Conservation (phyloP, 371 early-diverging fungal species). For the Parasitella parasitica region DNA sequence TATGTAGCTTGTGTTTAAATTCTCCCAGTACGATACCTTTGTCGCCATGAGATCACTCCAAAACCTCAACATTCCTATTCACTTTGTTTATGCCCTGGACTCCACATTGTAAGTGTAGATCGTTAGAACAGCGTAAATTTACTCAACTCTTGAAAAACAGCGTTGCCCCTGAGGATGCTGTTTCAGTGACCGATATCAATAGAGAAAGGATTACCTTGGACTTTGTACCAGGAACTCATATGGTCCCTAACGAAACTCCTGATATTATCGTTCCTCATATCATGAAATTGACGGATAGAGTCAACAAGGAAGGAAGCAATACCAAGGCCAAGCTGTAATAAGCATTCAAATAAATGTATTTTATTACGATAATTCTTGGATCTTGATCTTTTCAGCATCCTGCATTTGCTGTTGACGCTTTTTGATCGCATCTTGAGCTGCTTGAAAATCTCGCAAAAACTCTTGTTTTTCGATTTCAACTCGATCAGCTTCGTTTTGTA, state of each 20-base stretch:
- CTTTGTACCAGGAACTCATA: slow-evolving; percentile 34
- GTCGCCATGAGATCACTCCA: slow-evolving; percentile 4
- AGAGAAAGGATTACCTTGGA: slow-evolving; percentile 8
- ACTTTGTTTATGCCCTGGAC: slow-evolving; percentile 17
- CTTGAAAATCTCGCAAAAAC: slow-evolving; percentile 11
- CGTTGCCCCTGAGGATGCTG: slow-evolving; percentile 1
- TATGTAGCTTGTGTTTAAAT: slow-evolving; percentile 25
- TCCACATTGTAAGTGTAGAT: slow-evolving; percentile 23
- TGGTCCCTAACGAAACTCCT: slow-evolving; percentile 35
- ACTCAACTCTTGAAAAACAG: background rate
- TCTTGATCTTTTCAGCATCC: slow-evolving; percentile 6
- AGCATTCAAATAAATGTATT: background rate
- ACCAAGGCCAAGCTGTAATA: slow-evolving; percentile 4
- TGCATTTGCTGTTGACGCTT: slow-evolving; percentile 2
- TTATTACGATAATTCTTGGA: slow-evolving; percentile 7
- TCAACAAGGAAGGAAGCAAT: background rate
- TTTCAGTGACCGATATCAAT: background rate
- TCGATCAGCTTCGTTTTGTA: background rate
- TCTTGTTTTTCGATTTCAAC: slow-evolving; percentile 8
- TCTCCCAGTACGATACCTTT: slow-evolving; percentile 5
- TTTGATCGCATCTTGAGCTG: slow-evolving; percentile 18
- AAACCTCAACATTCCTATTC: slow-evolving; percentile 10
- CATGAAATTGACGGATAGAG: slow-evolving; percentile 9
- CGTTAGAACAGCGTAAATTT: too few relatives aligned
- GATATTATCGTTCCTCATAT: slow-evolving; percentile 27